Conservation (phyloP, 306 rosid species). For the Malus asiatica region DNA sequence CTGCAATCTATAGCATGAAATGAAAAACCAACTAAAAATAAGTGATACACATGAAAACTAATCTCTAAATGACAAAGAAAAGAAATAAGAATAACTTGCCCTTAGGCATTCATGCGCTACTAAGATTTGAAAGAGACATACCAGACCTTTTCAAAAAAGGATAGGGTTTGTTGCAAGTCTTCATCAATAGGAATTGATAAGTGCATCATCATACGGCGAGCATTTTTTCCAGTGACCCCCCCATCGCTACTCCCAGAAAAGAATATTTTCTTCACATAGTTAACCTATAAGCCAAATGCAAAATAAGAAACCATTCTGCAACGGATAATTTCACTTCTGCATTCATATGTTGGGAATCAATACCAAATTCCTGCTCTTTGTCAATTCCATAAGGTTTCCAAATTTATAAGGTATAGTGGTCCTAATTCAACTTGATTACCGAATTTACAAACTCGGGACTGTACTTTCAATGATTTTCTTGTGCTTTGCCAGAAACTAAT, state of each 20-base stretch:
- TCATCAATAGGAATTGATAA: constrained; percentile 75
- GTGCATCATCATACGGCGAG: constrained; percentile 57
- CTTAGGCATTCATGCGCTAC: background rate
- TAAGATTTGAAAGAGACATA: constrained; percentile 4
- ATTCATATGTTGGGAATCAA: background rate
- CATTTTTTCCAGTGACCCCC: constrained; percentile 36
- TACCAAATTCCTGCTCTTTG: background rate
- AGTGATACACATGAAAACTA: background rate
- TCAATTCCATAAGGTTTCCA: background rate
- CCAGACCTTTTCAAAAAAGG: constrained; percentile 74
- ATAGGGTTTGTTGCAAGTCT: constrained; percentile 64
- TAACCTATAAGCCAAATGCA: constrained; percentile 47
- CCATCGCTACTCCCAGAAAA: constrained; percentile 40
- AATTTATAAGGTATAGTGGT: background rate
- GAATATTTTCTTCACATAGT: constrained; percentile 58
- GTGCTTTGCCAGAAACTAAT: background rate
- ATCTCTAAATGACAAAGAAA: background rate
- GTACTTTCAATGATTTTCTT: background rate
- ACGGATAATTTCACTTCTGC: background rate
- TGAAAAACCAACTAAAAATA: background rate
- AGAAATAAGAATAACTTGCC: background rate
- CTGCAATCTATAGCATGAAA: constrained; percentile 51
- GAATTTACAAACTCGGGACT: background rate
- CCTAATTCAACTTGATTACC: background rate
- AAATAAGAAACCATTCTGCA: constrained; percentile 23